phyloP scores from a whole-genome alignment of 495 filamentous ascomycete genomes.

The Aspergillus asperescens region DNA sequence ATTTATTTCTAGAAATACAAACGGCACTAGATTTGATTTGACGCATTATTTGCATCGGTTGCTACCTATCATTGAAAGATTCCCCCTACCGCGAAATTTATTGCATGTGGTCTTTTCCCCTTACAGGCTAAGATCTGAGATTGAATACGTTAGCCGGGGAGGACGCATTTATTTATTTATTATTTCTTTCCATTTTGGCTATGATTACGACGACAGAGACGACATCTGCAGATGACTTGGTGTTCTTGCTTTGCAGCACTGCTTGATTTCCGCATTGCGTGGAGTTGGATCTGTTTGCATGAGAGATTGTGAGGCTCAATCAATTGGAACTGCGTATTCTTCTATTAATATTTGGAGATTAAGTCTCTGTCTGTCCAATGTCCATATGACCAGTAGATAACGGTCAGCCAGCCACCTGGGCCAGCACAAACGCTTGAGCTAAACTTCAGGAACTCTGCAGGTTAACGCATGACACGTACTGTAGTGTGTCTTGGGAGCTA shows the following conservation, averaged over 20 bases:
- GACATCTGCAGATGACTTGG: background rate
- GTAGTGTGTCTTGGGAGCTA: background rate
- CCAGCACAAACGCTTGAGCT: background rate
- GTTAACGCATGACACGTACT: slow-evolving; percentile 7
- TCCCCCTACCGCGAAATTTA: slow-evolving; percentile 3
- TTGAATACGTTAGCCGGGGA: background rate
- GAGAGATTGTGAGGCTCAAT: slow-evolving; percentile 3
- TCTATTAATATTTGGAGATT: too few relatives aligned
- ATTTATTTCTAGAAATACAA: slow-evolving; percentile 38
- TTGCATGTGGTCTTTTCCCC: slow-evolving; percentile 2
- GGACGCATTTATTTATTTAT: background rate
- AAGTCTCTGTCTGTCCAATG: too few relatives aligned
- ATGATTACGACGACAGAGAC: slow-evolving; percentile 1
- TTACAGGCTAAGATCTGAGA: background rate
- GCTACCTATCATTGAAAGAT: slow-evolving; percentile 6
- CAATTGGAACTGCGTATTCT: too few relatives aligned
- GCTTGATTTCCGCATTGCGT: slow-evolving; percentile 1
- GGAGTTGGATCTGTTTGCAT: slow-evolving; percentile 3
- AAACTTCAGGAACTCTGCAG: slow-evolving; percentile 6
- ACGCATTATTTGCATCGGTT: background rate
- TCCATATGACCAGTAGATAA: too few relatives aligned
- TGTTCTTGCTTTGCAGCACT: too few relatives aligned
- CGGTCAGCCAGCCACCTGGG: background rate
- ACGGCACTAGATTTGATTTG: slow-evolving; percentile 27
- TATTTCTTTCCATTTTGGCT: background rate